These are phyloP conservation scores for Hylodesmum podocarpum DNA, from an alignment of 306 rosid species.

Conservation along the genomic window DNA sequence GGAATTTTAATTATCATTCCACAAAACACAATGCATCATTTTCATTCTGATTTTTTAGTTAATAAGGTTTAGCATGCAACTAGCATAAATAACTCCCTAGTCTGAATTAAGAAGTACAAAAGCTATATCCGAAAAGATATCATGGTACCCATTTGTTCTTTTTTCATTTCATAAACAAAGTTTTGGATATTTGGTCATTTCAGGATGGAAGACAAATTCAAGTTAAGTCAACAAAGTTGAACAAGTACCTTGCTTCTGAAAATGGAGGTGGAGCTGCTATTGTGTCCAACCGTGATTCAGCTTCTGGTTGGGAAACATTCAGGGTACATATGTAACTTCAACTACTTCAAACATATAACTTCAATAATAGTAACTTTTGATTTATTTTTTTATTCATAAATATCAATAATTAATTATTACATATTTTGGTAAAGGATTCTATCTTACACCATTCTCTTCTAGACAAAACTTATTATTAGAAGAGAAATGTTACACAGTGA, in stretches of 20 bases:
- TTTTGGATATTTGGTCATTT: not conserved
- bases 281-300: slow-evolving; percentile 45
- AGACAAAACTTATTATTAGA: too few species aligned
- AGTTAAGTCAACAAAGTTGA: slow-evolving; percentile 44
- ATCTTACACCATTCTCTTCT: too few species aligned
- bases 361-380: not conserved
- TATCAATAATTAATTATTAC: too few species aligned
- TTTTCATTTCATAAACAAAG: not conserved
- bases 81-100: not conserved
- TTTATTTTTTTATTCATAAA: too few species aligned
- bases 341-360: not conserved
- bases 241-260: slow-evolving; percentile 45
- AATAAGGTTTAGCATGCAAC: too few species aligned
- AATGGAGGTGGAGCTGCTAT: slow-evolving; percentile 50
- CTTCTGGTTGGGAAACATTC: slow-evolving; percentile 65
- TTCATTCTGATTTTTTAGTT: not conserved
- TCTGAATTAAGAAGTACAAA: not conserved
- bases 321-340: slow-evolving; percentile 19
- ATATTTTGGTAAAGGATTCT: too few species aligned
- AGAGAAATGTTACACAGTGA: too few species aligned
- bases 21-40: not conserved
- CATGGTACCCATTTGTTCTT: not conserved
- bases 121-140: not conserved
- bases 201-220: slow-evolving; percentile 71
- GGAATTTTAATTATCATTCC: not conserved